Evolutionary conservation across 257 asterid species (phyloP).

Genomic region (Solanum virginianum): DNA sequence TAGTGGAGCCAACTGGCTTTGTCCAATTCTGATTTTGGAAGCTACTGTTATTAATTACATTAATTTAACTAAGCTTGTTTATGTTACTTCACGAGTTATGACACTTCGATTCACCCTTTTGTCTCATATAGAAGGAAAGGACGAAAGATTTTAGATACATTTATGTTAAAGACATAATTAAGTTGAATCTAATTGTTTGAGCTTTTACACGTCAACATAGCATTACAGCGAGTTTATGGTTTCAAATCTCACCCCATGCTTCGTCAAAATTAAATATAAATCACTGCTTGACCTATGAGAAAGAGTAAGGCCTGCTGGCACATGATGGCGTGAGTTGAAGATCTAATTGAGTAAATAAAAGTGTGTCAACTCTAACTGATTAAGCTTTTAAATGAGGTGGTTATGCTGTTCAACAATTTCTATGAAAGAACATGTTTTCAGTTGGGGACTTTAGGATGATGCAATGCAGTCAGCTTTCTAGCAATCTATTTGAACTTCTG

Average conservation of each 20-base stretch:
- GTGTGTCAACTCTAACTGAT: neutral
- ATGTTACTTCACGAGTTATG: neutral
- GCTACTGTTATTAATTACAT: neutral
- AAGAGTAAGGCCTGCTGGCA: neutral
- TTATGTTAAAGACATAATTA: neutral
- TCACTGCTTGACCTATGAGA: neutral
- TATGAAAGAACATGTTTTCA: neutral
- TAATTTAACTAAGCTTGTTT: neutral
- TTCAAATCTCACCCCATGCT: neutral
- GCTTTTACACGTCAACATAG: neutral
- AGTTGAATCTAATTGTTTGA: neutral
- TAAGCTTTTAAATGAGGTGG: neutral
- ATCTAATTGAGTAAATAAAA: neutral
- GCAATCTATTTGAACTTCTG: neutral
- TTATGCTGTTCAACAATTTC: neutral
- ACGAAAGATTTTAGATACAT: neutral
- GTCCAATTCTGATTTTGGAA: neutral
- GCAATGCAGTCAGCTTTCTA: neutral
- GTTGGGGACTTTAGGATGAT: neutral
- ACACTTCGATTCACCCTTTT: neutral
- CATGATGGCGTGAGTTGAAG: neutral
- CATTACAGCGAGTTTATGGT: neutral
- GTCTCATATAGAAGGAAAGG: neutral
- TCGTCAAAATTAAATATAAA: neutral
- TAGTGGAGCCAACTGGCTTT: neutral